Evolutionary conservation across 2,329 filamentous ascomycete genomes (phyloP).

Genomic region (Arthroderma uncinatum): DNA sequence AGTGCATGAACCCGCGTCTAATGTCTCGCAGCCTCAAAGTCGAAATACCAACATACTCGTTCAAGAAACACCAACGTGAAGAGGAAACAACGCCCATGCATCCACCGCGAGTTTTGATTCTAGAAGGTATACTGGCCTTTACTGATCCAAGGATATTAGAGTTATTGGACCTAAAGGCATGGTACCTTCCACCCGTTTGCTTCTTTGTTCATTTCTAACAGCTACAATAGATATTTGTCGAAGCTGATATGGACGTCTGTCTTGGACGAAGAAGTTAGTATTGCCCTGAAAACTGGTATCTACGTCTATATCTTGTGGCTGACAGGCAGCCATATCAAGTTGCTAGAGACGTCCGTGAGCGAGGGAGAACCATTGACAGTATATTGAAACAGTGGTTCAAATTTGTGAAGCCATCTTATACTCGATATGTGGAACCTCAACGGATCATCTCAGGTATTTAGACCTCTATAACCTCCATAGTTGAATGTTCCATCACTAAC

Average conservation of each 20-base stretch:
- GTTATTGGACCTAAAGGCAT: constrained; percentile 77
- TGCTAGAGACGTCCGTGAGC: constrained; percentile 75
- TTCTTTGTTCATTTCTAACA: constrained; percentile 9
- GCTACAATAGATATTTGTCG: constrained; percentile 65
- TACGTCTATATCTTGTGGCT: not conserved
- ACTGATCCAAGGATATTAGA: constrained; percentile 79
- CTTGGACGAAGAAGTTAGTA: constrained; percentile 69
- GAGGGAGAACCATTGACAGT: constrained; percentile 83
- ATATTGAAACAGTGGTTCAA: constrained; percentile 97
- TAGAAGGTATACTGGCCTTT: constrained; percentile 92
- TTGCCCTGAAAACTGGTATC: not conserved
- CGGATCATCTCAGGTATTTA: constrained; percentile 63
- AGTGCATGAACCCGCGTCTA: not conserved
- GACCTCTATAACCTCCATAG: not conserved
- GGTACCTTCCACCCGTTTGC: constrained; percentile 10
- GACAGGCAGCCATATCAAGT: constrained; percentile 39
- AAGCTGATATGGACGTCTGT: constrained; percentile 90
- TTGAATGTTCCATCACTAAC: not conserved
- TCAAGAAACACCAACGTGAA: constrained; percentile 75
- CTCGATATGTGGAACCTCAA: constrained; percentile 87
- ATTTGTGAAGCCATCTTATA: constrained; percentile 94
- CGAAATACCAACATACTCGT: constrained; percentile 91
- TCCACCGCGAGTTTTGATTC: constrained; percentile 85
- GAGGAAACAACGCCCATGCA: constrained; percentile 79
- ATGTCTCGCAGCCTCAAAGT: constrained; percentile 37